Base-by-base conservation (phyloP, 495 filamentous ascomycete species). In the Penicillium alfredii region DNA sequence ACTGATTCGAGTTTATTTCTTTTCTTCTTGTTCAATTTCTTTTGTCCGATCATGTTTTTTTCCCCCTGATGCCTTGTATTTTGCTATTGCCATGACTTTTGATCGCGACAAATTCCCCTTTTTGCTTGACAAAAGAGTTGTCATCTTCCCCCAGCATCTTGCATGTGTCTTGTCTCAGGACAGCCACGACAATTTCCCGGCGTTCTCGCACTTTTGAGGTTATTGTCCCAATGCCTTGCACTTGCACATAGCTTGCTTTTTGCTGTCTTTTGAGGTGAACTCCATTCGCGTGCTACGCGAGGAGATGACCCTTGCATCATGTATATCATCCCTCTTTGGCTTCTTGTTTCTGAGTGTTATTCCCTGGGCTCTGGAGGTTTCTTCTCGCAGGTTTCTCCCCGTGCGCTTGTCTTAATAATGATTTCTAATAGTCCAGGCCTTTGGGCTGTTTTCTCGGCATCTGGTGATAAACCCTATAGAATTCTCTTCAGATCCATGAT, bases 31-130 rank as follows among this genome's bases (percentile, higher is more conserved):
- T 24, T n/a, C 22, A 25, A 4, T 57, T 59, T 48, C 44, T 39
- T 61, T 55, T 55, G 47, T 54, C 42, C 38, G 23, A 45, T 52
- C 44, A 56, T 47, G 46, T 33, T 55, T 38, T 22, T 36, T 45
- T 17, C 25, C 3, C 15, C 37, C 54, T 46, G 53, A 39, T 28
- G 38, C 22, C 32, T 31, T 48, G 38, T 43, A 26, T 38, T 42
- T 17, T 16, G 24, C 22, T 23, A 9, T 31, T 4, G n/a, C 32
- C 29, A 35, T 53, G 29, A 20, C 34, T 31, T 37, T 50, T 40
- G 35, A 34, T 40, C n/a, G 30, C 13, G 31, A 45, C 31, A 39
- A 48, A 42, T 49, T 37, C 25, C 40, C 47, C 40, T 27, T 30
- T 39, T 35, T 42, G 24, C 35, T 37, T 56, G 44, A 44, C 47